Base-by-base conservation (phyloP, 2,329 filamentous ascomycete species). In the Lizonia empirigonia region DNA sequence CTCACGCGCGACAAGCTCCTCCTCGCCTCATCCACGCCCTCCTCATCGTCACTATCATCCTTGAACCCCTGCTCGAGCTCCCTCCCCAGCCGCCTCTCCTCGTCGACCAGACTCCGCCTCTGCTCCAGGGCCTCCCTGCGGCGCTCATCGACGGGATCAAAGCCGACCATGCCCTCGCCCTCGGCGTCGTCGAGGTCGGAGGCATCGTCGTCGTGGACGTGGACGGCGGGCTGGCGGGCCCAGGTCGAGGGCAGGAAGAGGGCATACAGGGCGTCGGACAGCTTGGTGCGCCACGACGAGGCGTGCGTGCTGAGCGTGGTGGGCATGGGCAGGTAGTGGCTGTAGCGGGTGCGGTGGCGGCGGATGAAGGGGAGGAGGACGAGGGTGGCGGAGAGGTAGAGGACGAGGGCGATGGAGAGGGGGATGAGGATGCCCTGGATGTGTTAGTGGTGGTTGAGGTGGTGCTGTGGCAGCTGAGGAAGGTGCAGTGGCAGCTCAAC, bases 31-130 rank as follows among this genome's bases (percentile, higher is more conserved):
- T 53, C 53, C 3, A 27, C 30, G 5, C 67, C 67, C 15, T 67
- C 72, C 46, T 85, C 83, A 29, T 87, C 84, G 48, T 87, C 85
- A 67, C 87, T 89, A 61, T 89, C 86, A 69, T 90, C 87, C 73
- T 84, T 83, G 67, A 90, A 90, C 0, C 86, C 87, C 64, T 87
- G 82, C 70, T 93, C 89, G 42, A 93, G 73, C 62, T 96, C 91
- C 74, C 90, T 80, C 70, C 90, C 93, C 55, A 96, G 65, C 56
- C 91, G 80, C 60, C 83, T 78, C 34, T 80, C 76, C 38, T 78
- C 80, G 54, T 84, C 82, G 26, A 64, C 66, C 30, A 71, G 58
- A 74, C 73, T 72, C 38, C 72, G 56, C 16, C 73, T 54, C 50
- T 72, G 67, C 47, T 75, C 74, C 33, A 75, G 64, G 7, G 71